These are phyloP conservation scores for Viola pubescens DNA, from an alignment of 441 rosid genomes.

Conservation along the genomic window DNA sequence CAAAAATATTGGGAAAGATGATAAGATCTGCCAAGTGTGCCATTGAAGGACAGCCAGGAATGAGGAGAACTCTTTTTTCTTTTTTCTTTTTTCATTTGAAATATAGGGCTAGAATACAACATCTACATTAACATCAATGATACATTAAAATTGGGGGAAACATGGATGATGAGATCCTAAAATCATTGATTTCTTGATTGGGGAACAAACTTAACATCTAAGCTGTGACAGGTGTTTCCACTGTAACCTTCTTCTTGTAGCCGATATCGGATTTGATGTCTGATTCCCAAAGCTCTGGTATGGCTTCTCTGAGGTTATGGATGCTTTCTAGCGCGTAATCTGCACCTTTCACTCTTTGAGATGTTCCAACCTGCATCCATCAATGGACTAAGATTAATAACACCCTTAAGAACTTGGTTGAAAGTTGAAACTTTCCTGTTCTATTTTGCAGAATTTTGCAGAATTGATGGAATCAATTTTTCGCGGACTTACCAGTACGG, in stretches of 20 bases:
- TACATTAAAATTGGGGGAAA: neutral
- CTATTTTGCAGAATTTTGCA: neutral
- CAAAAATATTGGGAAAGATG: neutral
- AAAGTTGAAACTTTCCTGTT: too few species aligned
- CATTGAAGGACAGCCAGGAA: neutral
- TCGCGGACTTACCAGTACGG: slow-evolving; percentile 58
- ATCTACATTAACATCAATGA: slow-evolving; percentile 25
- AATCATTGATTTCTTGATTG: neutral
- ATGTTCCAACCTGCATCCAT: slow-evolving; percentile 55
- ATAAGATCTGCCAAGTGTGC: slow-evolving; percentile 4
- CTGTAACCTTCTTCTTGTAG: slow-evolving; percentile 49
- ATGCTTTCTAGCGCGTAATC: slow-evolving; percentile 87
- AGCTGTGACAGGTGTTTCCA: slow-evolving; percentile 83
- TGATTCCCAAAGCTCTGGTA: slow-evolving; percentile 75
- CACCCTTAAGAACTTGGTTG: neutral
- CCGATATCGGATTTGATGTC: slow-evolving; percentile 51
- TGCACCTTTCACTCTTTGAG: slow-evolving; percentile 76
- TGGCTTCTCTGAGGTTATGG: slow-evolving; percentile 81
- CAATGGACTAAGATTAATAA: slow-evolving; percentile 1
- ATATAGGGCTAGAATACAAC: slow-evolving; percentile 20
- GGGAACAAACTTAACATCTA: slow-evolving; percentile 24
- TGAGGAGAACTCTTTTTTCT: neutral
- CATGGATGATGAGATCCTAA: slow-evolving; percentile 15
- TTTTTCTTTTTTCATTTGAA: neutral
- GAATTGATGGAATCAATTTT: neutral